Percentiles rank a stretch among this genome's conserved stretches.
Conservation (phyloP, 2,329 filamentous ascomycete genomes). For the Ophiostoma populinum region DNA sequence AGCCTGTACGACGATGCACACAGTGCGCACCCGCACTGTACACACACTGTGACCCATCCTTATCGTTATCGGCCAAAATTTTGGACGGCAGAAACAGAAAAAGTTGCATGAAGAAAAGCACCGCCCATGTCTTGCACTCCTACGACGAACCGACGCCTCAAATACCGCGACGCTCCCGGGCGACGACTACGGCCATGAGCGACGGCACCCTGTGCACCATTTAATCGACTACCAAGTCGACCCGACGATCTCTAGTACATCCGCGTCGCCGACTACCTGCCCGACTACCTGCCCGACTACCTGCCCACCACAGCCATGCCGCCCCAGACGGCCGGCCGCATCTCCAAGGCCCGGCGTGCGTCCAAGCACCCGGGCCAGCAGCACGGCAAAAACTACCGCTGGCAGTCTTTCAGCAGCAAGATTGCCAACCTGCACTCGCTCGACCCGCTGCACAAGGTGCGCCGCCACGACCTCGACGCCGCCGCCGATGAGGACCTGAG, state of each 20-base stretch:
- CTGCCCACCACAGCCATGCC: slow-evolving; percentile 30
- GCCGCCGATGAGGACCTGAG: slow-evolving; percentile 48
- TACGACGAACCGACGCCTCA: slow-evolving; percentile 16
- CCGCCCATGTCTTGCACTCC: background rate
- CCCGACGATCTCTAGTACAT: no score
- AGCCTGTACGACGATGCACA: no score
- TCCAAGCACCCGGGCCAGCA: slow-evolving; percentile 31
- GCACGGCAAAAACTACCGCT: slow-evolving; percentile 71
- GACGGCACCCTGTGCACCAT: no score
- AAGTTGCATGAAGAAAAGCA: slow-evolving; percentile 3
- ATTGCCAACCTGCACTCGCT: slow-evolving; percentile 77
- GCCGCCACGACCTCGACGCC: slow-evolving; percentile 60
- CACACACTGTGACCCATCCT: background rate
- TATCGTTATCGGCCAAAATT: slow-evolving; percentile 10
- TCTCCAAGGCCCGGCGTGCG: slow-evolving; percentile 50
- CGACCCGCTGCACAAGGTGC: slow-evolving; percentile 80
- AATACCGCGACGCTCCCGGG: no score
- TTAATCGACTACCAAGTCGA: no score
- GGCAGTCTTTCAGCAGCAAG: slow-evolving; percentile 80
- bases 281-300: background rate
- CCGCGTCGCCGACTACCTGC: no score
- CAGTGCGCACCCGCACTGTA: background rate
- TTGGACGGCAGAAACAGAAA: slow-evolving; percentile 11
- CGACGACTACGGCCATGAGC: no score
- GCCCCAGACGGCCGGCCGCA: slow-evolving; percentile 45